Evolutionary conservation across 331 rosid genomes (phyloP).

Genomic region (Malus hybrid): DNA sequence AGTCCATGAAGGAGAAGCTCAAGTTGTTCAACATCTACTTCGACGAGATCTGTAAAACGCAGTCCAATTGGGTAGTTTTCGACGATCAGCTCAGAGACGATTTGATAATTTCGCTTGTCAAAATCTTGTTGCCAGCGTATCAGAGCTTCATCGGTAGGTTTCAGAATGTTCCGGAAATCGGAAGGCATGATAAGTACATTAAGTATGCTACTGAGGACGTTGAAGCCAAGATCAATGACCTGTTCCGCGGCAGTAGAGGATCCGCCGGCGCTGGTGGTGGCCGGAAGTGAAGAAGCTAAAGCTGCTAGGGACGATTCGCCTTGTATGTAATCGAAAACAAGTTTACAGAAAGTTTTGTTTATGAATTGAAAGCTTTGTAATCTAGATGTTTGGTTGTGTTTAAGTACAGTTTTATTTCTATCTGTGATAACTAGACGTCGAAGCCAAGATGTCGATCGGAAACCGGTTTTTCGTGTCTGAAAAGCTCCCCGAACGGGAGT

Average conservation of each 20-base stretch:
- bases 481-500: background rate
- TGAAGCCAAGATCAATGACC: slow-evolving; percentile 42
- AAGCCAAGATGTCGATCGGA: too few species aligned
- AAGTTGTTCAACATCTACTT: slow-evolving; percentile 51
- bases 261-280: slow-evolving; percentile 45
- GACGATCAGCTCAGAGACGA: slow-evolving; percentile 76
- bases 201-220: slow-evolving; percentile 48
- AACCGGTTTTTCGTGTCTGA: too few species aligned
- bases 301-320: slow-evolving; percentile 13
- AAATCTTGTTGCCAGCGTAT: slow-evolving; percentile 58
- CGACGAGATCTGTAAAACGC: slow-evolving; percentile 59
- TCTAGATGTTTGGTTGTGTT: slow-evolving; percentile 6
- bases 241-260: slow-evolving; percentile 54
- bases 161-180: slow-evolving; percentile 42
- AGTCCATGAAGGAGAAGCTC: slow-evolving; percentile 68
- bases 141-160: slow-evolving; percentile 54
- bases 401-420: background rate
- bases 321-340: slow-evolving; percentile 28
- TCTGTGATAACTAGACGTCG: too few species aligned
- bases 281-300: slow-evolving; percentile 40
- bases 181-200: slow-evolving; percentile 48
- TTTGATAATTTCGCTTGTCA: slow-evolving; percentile 45
- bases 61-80: slow-evolving; percentile 59
- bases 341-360: slow-evolving; percentile 14
- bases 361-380: slow-evolving; percentile 11